Evolutionary conservation across 2,329 filamentous ascomycete species (phyloP).

Genomic region (Paraconiothyrium brasiliense): DNA sequence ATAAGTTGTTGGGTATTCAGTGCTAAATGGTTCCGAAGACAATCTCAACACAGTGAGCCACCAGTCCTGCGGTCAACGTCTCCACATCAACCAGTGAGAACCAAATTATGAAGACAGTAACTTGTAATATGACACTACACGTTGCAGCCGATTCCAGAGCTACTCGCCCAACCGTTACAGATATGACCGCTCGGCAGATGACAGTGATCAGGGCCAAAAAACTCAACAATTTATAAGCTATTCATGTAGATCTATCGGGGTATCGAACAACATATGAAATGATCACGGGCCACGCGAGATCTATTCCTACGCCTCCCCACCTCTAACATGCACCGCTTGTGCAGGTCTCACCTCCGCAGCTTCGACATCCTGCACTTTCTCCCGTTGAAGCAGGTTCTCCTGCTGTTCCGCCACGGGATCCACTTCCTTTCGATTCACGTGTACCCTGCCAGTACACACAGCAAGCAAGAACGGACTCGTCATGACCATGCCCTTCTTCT

Average conservation of each 20-base stretch:
- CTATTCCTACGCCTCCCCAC: not conserved
- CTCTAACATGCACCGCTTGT: conserved; percentile 14
- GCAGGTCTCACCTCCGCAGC: conserved; percentile 10
- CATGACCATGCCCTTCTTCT: conserved; percentile 32
- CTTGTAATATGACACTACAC: not conserved
- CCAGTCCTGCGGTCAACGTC: not conserved
- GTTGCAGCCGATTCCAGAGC: too few species aligned
- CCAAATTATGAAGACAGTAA: not conserved
- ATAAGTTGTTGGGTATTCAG: not conserved
- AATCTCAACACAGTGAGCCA: not conserved
- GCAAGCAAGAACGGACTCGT: conserved; percentile 30
- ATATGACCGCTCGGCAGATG: too few species aligned
- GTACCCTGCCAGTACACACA: conserved; percentile 23
- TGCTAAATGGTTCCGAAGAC: not conserved
- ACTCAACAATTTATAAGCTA: too few species aligned
- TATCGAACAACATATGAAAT: not conserved
- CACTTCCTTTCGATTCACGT: conserved; percentile 25
- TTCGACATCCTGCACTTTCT: conserved; percentile 23
- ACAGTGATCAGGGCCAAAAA: too few species aligned
- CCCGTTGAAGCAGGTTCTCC: conserved; percentile 16
- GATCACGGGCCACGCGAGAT: not conserved
- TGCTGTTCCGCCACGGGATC: conserved; percentile 23
- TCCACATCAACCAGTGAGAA: not conserved
- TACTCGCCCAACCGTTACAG: too few species aligned
- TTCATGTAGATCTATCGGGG: not conserved